These are phyloP conservation scores for Zymoseptoria tritici DNA, from an alignment of 2,329 filamentous ascomycete genomes.

Conservation along the genomic window DNA sequence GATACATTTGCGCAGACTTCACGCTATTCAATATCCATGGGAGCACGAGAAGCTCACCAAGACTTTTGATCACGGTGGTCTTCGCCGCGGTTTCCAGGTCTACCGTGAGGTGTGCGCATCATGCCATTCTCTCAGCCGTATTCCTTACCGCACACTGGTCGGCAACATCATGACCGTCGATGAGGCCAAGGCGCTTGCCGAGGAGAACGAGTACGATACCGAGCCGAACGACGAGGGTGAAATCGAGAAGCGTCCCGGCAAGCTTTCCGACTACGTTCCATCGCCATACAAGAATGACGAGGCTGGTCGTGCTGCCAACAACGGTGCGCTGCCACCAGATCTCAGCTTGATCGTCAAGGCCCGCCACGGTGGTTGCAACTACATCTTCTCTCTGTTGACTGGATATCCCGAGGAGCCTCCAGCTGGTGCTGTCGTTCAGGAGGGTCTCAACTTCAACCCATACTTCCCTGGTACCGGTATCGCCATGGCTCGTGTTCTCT, in stretches of 20 bases:
- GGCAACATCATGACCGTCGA: slow-evolving; percentile 90
- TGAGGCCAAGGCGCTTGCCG: slow-evolving; percentile 93
- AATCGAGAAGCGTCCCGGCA: slow-evolving; percentile 96
- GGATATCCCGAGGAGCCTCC: slow-evolving; percentile 96
- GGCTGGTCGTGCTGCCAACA: slow-evolving; percentile 95
- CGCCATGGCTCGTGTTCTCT: slow-evolving; percentile 96
- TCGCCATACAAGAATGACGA: slow-evolving; percentile 98
- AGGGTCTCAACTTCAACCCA: slow-evolving; percentile 98
- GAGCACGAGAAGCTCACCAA: slow-evolving; percentile 86
- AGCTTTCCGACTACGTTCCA: slow-evolving; percentile 95
- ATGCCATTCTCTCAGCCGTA: slow-evolving; percentile 91
- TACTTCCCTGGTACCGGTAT: slow-evolving; percentile 99
- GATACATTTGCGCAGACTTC: slow-evolving; percentile 56
- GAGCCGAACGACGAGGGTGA: slow-evolving; percentile 98
- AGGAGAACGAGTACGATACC: slow-evolving; percentile 97
- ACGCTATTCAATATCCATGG: slow-evolving; percentile 90
- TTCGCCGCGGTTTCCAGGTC: slow-evolving; percentile 98
- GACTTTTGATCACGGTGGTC: slow-evolving; percentile 95
- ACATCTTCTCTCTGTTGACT: slow-evolving; percentile 94
- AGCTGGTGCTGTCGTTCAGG: slow-evolving; percentile 74
- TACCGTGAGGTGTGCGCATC: slow-evolving; percentile 97
- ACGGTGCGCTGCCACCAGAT: slow-evolving; percentile 94
- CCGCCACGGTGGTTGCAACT: slow-evolving; percentile 94
- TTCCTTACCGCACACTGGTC: slow-evolving; percentile 88
- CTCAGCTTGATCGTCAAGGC: slow-evolving; percentile 96